Base-by-base conservation (phyloP, 805 yeast species). In the Brettanomyces custersianus region DNA sequence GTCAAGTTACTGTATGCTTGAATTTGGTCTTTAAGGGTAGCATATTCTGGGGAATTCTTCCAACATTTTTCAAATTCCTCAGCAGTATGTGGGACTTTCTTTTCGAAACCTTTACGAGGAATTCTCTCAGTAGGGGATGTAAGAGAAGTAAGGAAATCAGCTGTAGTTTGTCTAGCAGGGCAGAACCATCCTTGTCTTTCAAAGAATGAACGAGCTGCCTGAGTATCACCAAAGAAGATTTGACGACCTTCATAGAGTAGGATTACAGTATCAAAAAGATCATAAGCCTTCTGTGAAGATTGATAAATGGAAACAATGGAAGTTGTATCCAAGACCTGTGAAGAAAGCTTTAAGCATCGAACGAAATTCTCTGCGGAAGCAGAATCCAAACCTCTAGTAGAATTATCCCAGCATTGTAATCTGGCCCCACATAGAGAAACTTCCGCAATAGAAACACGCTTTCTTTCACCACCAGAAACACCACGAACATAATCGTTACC, bases 331-430 rank as follows among this genome's bases (percentile, higher is more conserved):
- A 60, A 47, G 16, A 67, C 48, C n/a, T 54, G 47, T 7, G 79
- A 70, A 1, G 73, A 62, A 2, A 70, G 58, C 49, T 70, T 72
- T 42, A 75, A 59, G 29, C 76, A 73, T 40, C 67, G 58, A 39
- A 71, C 63, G 43, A 75, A 74, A 46, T 74, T 78, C 47, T 70
- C 57, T 11, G 81, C 81, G 36, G 80, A 72, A 15, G 80, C 78
- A 10, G 81, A 59, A 57, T 75, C 82, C 46, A 75, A 66, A 48
- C 81, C 82, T 58, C 82, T 67, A 29, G 81, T 75, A 10, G 79
- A 67, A 46, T 75, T 75, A 59, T 75, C 77, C 76, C 77, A 70
- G 51, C 72, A 67, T 44, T 70, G 74, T 20, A 71, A 16, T 20
- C 43, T 48, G 4, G 53, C 41, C 11, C 54, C 57, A 43, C 56